Conservation (phyloP, 106 monocot genomes). For the Acorus gramineus region DNA sequence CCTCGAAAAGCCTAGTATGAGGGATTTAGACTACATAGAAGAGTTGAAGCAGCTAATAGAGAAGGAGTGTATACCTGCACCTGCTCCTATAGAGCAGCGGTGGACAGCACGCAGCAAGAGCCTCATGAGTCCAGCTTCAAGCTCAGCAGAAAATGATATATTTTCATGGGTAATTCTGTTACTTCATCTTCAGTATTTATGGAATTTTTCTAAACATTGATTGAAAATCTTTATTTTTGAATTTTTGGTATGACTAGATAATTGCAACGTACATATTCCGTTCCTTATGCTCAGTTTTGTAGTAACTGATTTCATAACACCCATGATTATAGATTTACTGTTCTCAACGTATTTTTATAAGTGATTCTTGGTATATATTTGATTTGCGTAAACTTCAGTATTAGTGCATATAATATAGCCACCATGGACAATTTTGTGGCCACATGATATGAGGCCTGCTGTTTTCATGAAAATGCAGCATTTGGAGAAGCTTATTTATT, state of each 20-base stretch:
- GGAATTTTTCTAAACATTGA: background rate
- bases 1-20: constrained; percentile 70
- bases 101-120: constrained; percentile 87
- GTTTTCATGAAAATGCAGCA: too few relatives aligned
- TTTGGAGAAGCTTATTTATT: too few relatives aligned
- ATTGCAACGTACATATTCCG: background rate
- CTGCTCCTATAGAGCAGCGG: constrained; percentile 93
- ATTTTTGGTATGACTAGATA: background rate
- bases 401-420: too few relatives aligned
- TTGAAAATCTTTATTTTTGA: background rate
- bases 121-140: constrained; percentile 84
- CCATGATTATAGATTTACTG: too few relatives aligned
- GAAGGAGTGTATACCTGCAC: constrained; percentile 68
- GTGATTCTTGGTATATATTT: too few relatives aligned
- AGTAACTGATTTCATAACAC: too few relatives aligned
- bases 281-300: too few relatives aligned
- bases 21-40: constrained; percentile 73
- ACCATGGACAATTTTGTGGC: too few relatives aligned
- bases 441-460: too few relatives aligned
- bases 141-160: constrained; percentile 60
- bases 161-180: constrained; percentile 82
- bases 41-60: constrained; percentile 77
- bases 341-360: too few relatives aligned
- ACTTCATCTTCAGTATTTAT: background rate
- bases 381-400: too few relatives aligned